Percentiles rank a stretch among this genome's conserved stretches.
Evolutionary conservation across 371 early-diverging fungal species (phyloP).

Genomic region (Rhizopus delemar): DNA sequence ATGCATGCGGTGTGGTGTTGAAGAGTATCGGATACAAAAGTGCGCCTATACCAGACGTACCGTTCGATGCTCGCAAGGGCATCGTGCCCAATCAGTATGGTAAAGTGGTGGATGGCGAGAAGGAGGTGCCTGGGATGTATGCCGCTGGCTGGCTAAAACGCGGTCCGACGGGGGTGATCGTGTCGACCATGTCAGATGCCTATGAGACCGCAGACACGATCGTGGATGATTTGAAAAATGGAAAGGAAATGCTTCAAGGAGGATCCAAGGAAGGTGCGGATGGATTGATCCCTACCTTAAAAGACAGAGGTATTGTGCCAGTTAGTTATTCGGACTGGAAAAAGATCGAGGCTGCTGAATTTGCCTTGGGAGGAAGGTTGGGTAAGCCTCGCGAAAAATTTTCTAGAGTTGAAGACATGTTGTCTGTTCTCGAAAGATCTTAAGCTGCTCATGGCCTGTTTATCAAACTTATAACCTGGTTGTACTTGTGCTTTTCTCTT

Average conservation of each 20-base stretch:
- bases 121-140: constrained; percentile 71
- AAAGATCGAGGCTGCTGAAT: constrained; percentile 76
- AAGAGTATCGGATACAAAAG: constrained; percentile 89
- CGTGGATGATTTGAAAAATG: constrained; percentile 56
- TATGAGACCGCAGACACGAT: constrained; percentile 86
- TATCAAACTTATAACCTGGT: too few relatives aligned
- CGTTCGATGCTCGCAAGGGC: constrained; percentile 72
- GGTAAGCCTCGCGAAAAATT: constrained; percentile 90
- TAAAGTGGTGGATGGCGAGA: constrained; percentile 60
- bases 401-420: constrained; percentile 66
- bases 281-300: constrained; percentile 31
- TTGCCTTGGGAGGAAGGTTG: constrained; percentile 54
- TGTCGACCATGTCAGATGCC: constrained; percentile 92
- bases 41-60: constrained; percentile 67
- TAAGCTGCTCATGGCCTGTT: neutral
- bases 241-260: constrained; percentile 27
- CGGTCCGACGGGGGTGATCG: constrained; percentile 94
- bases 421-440: constrained; percentile 38
- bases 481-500: too few relatives aligned
- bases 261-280: constrained; percentile 29
- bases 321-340: constrained; percentile 82
- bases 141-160: constrained; percentile 94
- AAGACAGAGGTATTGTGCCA: constrained; percentile 36
- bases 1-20: constrained; percentile 70
- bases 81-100: constrained; percentile 81